Percentiles rank a stretch among this genome's conserved stretches.
These are phyloP conservation scores for Boletus edulis DNA, from an alignment of 768 basidiomycete genomes.

Conservation along the genomic window DNA sequence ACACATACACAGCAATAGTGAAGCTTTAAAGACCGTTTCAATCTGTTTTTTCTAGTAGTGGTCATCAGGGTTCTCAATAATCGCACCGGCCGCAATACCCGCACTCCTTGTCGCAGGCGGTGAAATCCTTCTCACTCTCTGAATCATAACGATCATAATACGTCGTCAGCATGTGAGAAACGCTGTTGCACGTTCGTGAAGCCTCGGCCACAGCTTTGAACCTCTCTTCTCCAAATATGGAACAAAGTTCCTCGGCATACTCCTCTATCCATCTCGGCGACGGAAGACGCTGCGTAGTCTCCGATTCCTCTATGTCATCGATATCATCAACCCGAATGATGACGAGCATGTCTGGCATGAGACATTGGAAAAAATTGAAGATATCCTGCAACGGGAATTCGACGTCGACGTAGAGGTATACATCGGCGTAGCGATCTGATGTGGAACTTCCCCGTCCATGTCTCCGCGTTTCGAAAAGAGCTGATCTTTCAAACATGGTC, in stretches of 20 bases:
- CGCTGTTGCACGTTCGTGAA: not conserved
- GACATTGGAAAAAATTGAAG: constrained; percentile 7
- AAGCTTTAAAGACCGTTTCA: too few relatives aligned
- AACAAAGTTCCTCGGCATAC: not conserved
- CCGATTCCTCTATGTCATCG: not conserved
- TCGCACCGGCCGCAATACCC: constrained; percentile 5
- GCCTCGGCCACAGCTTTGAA: not conserved
- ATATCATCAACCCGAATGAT: constrained; percentile 3
- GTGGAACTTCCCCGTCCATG: not conserved
- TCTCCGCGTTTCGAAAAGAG: not conserved
- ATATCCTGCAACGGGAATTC: constrained; percentile 1
- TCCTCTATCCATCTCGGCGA: constrained; percentile 2
- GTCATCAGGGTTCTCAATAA: not conserved
- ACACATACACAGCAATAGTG: too few relatives aligned
- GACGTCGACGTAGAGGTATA: constrained; percentile 7
- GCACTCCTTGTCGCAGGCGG: constrained; percentile 7
- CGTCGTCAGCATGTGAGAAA: not conserved
- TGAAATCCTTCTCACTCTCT: constrained; percentile 1
- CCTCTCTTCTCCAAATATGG: not conserved
- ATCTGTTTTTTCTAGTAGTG: too few relatives aligned
- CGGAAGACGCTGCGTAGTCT: constrained; percentile 3
- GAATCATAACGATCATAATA: not conserved
- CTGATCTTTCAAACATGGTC: not conserved
- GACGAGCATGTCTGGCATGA: constrained; percentile 6
- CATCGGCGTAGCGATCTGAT: constrained; percentile 1